Evolutionary conservation across 2,329 filamentous ascomycete genomes (phyloP), one percentile per base, ranked within the genome.

Genomic region (Trichophyton verrucosum): DNA sequence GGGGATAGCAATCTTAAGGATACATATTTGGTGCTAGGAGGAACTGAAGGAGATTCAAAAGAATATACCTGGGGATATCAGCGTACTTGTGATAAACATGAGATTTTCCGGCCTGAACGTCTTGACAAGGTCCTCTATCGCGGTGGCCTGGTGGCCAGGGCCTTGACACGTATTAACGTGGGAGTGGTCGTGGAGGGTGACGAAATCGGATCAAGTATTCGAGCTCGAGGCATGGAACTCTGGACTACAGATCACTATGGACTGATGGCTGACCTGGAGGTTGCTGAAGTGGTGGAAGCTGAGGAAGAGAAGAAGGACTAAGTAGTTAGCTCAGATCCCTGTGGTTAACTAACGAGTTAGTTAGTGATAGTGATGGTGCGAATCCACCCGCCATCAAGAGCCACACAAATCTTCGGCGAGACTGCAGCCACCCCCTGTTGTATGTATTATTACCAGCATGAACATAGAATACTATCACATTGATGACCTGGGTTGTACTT

Each of bases 1-100:
- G 65, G 66, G 0, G 6, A 30, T 7, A 76, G 81, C 0, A 80
- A 81, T 60, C 75, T 84, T 1, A 72, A 74, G 38, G 82, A 84
- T 64, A 77, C 79, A 0, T 84, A 78, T 64, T 72, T 84, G 2
- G 74, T 77, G 61, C 72, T 76, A 2, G 81, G 81, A 0, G 81
- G 80, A 0, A 59, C 70, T 42, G 81, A 83, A 62, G 4, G 24
- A 27, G 27, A 30, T 30, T 30, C 27, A 7, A 30, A 30, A 2
- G 6, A 1, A 30, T 30, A 5, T 30, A 30, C 77, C 78, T 47
- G 82, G 82, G 0, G 77, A 82, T 63, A 81, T 83, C 71, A 30
- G 55, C 30, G 24, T n/a, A 1, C 30, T 49, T 40, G 8, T 11
- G n/a, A 33, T 30, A 30, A n/a, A 30, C 7, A 20, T 9, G 30